A percentile compares a stretch with the other conserved stretches of the same genome.
Conservation (phyloP, 176 grass and related monocot species). For the Dactylis glomerata region DNA sequence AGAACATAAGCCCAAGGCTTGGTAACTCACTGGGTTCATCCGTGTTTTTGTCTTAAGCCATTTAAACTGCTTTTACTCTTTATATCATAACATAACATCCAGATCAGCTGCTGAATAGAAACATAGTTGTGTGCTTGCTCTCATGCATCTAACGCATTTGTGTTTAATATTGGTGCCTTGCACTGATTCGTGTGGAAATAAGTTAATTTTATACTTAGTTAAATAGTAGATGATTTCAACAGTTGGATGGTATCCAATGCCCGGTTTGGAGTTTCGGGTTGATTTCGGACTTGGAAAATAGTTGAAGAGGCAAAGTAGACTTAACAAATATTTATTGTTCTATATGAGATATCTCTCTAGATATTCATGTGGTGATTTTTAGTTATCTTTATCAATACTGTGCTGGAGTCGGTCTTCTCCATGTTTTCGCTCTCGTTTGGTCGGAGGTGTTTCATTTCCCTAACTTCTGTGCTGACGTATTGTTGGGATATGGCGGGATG, state of each 20-base stretch:
- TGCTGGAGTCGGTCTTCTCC: background rate
- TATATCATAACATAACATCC: background rate
- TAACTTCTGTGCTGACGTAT: background rate
- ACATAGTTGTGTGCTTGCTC: background rate
- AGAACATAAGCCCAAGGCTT: constrained; percentile 72
- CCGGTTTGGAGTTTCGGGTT: background rate
- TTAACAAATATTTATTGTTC: background rate
- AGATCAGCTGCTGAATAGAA: background rate
- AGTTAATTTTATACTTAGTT: background rate
- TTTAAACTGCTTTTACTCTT: background rate
- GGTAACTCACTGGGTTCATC: constrained; percentile 49
- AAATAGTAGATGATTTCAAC: background rate
- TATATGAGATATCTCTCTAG: background rate
- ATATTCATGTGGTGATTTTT: background rate
- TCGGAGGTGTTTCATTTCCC: background rate
- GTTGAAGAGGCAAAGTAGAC: background rate
- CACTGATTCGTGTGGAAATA: background rate
- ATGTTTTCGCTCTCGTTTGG: background rate
- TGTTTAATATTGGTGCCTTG: constrained; percentile 5
- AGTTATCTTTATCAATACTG: background rate
- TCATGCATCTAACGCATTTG: background rate
- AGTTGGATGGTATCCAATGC: background rate
- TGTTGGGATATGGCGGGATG: background rate
- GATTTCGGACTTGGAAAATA: background rate
- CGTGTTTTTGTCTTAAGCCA: background rate